Evolutionary conservation across 1,284 basidiomycete genomes (phyloP), one percentile per base, ranked within the genome.

Genomic region (Pascua guehoae): DNA sequence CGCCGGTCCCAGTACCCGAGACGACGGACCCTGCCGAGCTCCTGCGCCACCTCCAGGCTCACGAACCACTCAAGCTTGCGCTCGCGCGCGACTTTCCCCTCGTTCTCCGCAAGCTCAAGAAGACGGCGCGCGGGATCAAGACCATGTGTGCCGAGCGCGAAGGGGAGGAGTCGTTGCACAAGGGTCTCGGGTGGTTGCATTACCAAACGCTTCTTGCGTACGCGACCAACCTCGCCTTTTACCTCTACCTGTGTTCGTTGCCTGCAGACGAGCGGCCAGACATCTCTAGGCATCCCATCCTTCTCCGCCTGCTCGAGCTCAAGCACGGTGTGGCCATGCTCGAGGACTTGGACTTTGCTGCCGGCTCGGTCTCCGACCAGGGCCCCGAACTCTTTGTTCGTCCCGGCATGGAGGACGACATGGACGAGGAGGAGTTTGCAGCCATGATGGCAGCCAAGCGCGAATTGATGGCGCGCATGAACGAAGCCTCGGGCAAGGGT

Each of bases 161-260:
- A 11, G 68, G 69, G 1, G 63, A 74, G 32, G 69, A 66, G 53
- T 56, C 59, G 12, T 60, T 78, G 49, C 72, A 76, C 51, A 75
- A 75, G 56, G 75, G 73, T 42, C 60, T 78, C 10, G 76, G 73
- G n/a, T 78, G 75, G 69, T 60, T 77, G 42, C 77, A 79, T 62
- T 78, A 77, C 59, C 78, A 97, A 80, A 84, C 91, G 1, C 81
- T 96, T 2, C 78, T 95, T 46, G 90, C 93, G 10, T 98, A 98
- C 73, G 83, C 89, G 10, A 90, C 92, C 1, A 88, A 87, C 1
- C 86, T 98, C 47, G 88, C 93, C 0, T 98, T 94, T 79, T 98
- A 96, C 79, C 81, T 98, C 51, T 86, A 94, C 73, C 82, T 98
- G 32, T 85, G 90, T 14, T 81, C 88, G 83, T 86, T 77, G 84